Base-by-base conservation (phyloP, 2,329 filamentous ascomycete species). In the Xylariaceae sp. region DNA sequence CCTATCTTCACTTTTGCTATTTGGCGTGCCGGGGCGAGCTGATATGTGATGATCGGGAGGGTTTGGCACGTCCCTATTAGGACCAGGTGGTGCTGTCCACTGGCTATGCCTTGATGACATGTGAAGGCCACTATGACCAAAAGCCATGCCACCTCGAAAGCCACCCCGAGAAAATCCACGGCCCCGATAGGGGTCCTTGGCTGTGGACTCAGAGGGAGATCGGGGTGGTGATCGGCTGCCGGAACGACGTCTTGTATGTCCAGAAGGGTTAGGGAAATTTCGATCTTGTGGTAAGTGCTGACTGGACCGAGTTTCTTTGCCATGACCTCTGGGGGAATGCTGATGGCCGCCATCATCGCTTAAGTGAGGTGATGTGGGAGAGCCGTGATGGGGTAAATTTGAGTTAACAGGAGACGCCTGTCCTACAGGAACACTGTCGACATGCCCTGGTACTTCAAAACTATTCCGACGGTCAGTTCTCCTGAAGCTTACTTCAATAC, bases 91-190 rank as follows among this genome's bases (percentile, higher is more conserved):
- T n/a, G 34, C 55, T 46, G 54, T 49, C 47, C 62, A 78, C 45
- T 89, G 88, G 2, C 84, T 60, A 69, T 71, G 88, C 83, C 71
- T 85, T 78, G 75, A 86, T 80, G 72, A 50, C n/a, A n/a, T 85
- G 74, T 59, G 79, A 55, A 79, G 76, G 30, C 73, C 73, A 41
- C 77, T 77, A 47, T 81, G 75, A 32, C 72, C 73, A 46, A 74
- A 63, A 27, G 72, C 73, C 64, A 80, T 83, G 53, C 81, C 77
- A 55, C 78, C 80, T 37, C 86, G 80, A 64, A 84, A 86, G 12
- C 76, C 74, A 40, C 79, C 78, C 60, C 78, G 74, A 48, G 75
- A 76, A 50, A 72, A 72, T 1, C 73, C 73, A 31, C 73, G 70
- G 4, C 72, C 78, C 43, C 79, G 76, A 34, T 60, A 55, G 49